A percentile compares a stretch with the other conserved stretches of the same genome.
Evolutionary conservation across 306 rosid genomes (phyloP).

Genomic region (Ormosia emarginata): DNA sequence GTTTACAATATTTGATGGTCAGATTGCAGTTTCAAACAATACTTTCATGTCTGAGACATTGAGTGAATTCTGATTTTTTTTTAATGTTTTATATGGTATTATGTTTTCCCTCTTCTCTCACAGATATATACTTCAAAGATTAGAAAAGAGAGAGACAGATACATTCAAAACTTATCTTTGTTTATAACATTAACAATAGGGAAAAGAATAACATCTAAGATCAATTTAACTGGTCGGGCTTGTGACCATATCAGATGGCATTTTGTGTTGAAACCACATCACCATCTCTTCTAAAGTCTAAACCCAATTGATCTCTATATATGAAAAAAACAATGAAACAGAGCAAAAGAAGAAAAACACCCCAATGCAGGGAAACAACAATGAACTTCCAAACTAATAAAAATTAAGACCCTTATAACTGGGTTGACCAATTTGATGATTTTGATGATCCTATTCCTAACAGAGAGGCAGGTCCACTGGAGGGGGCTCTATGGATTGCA

Average conservation of each 20-base stretch:
- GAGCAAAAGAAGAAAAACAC: constrained; percentile 17
- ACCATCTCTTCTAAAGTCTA: constrained; percentile 14
- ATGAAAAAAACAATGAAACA: constrained; percentile 24
- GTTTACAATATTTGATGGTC: background rate
- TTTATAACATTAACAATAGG: constrained; percentile 9
- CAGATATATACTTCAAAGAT: background rate
- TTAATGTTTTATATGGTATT: background rate
- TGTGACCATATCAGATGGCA: constrained; percentile 1
- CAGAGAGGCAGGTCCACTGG: constrained; percentile 78
- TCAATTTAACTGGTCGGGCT: constrained; percentile 13
- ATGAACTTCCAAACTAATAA: constrained; percentile 19
- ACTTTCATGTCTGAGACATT: background rate
- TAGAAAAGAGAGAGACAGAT: background rate
- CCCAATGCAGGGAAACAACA: constrained; percentile 42
- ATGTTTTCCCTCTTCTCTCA: background rate
- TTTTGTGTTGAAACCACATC: constrained; percentile 25
- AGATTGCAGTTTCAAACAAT: background rate
- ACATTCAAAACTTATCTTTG: constrained; percentile 19
- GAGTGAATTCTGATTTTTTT: background rate
- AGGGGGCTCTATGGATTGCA: constrained; percentile 72
- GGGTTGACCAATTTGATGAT: background rate
- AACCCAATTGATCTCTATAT: constrained; percentile 10
- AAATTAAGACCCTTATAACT: constrained; percentile 15
- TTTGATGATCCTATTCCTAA: constrained; percentile 41
- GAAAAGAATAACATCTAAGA: constrained; percentile 18